Percentiles rank a stretch among this genome's conserved stretches.
These are phyloP conservation scores for Elsinoe fawcettii DNA, from an alignment of 2,329 filamentous ascomycete genomes.

Conservation along the genomic window DNA sequence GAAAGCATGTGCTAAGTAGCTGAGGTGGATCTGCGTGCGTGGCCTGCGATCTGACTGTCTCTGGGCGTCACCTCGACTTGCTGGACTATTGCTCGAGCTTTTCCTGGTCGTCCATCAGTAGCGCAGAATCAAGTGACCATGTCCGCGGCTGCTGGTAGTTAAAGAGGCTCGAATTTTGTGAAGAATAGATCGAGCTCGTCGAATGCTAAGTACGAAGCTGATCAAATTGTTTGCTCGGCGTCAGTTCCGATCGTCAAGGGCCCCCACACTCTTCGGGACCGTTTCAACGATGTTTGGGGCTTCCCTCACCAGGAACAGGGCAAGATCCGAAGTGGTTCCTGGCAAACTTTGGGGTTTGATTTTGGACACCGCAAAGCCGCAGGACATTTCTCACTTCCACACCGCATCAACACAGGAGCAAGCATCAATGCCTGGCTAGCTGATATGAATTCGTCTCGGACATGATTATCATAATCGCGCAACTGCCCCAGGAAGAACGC, in stretches of 20 bases:
- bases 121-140: not conserved
- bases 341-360: not conserved
- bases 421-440: no score
- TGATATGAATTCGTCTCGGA: no score
- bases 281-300: not conserved
- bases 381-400: no score
- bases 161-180: not conserved
- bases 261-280: slow-evolving; percentile 8
- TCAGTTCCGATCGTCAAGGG: not conserved
- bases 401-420: no score
- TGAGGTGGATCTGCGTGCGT: slow-evolving; percentile 28
- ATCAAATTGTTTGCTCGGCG: slow-evolving; percentile 1
- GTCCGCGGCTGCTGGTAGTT: not conserved
- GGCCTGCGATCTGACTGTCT: not conserved
- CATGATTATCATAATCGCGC: no score
- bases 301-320: not conserved
- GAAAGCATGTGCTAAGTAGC: not conserved
- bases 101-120: not conserved
- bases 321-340: not conserved
- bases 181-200: not conserved
- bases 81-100: not conserved
- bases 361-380: no score
- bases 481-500: no score
- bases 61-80: not conserved
- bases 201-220: not conserved